Conservation (phyloP, 306 rosid genomes). For the Prinsepia uniflora region DNA sequence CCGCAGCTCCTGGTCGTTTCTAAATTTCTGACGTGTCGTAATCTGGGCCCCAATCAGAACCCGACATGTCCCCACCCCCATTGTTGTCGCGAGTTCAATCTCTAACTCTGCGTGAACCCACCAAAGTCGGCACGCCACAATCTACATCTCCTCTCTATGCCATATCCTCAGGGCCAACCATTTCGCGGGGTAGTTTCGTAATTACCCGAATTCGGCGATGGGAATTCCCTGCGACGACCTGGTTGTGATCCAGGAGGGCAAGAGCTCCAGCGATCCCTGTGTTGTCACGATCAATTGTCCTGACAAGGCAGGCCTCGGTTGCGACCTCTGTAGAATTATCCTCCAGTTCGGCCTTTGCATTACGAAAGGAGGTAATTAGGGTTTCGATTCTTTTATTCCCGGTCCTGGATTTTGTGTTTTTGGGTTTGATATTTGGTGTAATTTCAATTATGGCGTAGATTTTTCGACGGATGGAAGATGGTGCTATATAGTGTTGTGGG, state of each 20-base stretch:
- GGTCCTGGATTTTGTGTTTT: not conserved
- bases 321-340: slow-evolving; percentile 66
- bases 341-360: slow-evolving; percentile 70
- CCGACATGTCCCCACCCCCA: not conserved
- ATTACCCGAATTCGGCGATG: slow-evolving; percentile 28
- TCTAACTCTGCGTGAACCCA: not conserved
- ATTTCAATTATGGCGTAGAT: slow-evolving; percentile 36
- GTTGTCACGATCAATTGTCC: slow-evolving; percentile 78
- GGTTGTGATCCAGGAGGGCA: slow-evolving; percentile 50
- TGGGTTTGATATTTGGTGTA: not conserved
- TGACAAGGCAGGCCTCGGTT: slow-evolving; percentile 78
- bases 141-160: not conserved
- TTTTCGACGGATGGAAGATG: slow-evolving; percentile 83
- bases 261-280: slow-evolving; percentile 37
- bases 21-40: not conserved
- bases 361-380: slow-evolving; percentile 46
- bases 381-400: not conserved
- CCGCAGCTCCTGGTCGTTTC: not conserved
- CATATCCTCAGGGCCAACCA: not conserved
- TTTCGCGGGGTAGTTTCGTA: slow-evolving; percentile 3
- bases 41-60: not conserved
- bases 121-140: not conserved
- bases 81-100: not conserved
- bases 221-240: slow-evolving; percentile 64
- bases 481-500: slow-evolving; percentile 79